Conservation (phyloP, 2,329 filamentous ascomycete genomes). For the Trichophyton rubrum region DNA sequence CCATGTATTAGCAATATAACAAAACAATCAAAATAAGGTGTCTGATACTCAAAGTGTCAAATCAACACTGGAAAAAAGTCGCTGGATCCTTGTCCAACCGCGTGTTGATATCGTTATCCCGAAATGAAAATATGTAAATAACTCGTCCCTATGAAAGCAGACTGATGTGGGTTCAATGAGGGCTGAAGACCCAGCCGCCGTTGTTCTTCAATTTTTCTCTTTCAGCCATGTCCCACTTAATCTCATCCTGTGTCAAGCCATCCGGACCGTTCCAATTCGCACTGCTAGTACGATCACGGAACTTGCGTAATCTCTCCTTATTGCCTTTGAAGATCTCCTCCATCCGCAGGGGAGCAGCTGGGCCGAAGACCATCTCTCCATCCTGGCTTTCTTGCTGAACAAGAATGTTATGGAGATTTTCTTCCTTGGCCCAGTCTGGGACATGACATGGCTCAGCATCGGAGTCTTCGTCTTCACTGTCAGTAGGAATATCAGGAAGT, state of each 20-base stretch:
- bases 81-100: background rate
- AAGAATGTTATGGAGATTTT: constrained; percentile 63
- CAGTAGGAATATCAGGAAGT: constrained; percentile 87
- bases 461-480: constrained; percentile 75
- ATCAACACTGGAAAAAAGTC: background rate
- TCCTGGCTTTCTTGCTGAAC: constrained; percentile 61
- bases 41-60: background rate
- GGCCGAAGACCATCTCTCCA: constrained; percentile 83
- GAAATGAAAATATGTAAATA: background rate
- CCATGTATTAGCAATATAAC: background rate
- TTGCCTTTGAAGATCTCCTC: constrained; percentile 91
- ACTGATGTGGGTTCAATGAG: background rate
- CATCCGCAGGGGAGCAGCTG: constrained; percentile 78
- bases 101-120: background rate
- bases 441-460: constrained; percentile 50
- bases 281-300: constrained; percentile 80
- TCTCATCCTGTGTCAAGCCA: constrained; percentile 74
- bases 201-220: constrained; percentile 68
- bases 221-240: constrained; percentile 64
- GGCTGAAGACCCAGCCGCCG: constrained; percentile 63
- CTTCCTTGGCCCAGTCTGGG: constrained; percentile 79
- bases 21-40: background rate
- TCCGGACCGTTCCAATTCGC: constrained; percentile 86
- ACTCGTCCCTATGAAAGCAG: background rate
- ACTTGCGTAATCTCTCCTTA: constrained; percentile 73